Base-by-base conservation (phyloP, 1,139 yeast genomes). In the Saccharomyces hybrid region DNA sequence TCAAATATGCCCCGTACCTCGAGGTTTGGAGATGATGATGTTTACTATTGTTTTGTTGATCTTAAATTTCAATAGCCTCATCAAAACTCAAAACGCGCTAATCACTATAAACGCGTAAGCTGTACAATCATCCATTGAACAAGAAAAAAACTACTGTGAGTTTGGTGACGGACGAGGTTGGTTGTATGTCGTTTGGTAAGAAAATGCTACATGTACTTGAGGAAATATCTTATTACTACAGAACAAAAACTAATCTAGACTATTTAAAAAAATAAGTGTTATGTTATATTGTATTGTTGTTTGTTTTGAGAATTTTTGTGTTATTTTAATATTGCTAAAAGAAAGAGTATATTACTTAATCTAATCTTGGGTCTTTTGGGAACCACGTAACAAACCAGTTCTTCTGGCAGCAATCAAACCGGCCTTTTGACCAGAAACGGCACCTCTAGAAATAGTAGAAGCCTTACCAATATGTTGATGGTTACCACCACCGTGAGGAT, bases 401-500 rank as follows among this genome's bases (percentile, higher is more conserved):
- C 99, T 90, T 89, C 99, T 91, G 78, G 99, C 99, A 74, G 99
- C 99, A 77, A 95, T 95, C 77, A 93, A 91, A 93, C 99, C 99
- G 78, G 96, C 96, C 95, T 93, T 93, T 84, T 93, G 99, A 90
- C 99, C 99, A 74, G 99, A 82, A 78, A 93, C 99, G 73, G 99
- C 98, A 79, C 96, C 96, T 88, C 99, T 90, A 71, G 96, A 86
- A 75, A 93, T 93, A 75, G 99, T 93, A 73, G 99, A 93, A 76
- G 99, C 99, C 87, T 93, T 93, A 91, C 99, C 98, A 85, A 93
- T 93, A 80, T 93, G 99, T 85, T 93, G 99, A 82, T 93, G 99
- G 97, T 93, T 93, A 93, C 99, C 99, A 91, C 99, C 99, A 88
- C 99, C 99, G 80, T 91, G 98, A 78, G 98, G 98, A 84, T 91